phyloP scores from a whole-genome alignment of 2,329 filamentous ascomycete species.

The Thielaviopsis cerberus region DNA sequence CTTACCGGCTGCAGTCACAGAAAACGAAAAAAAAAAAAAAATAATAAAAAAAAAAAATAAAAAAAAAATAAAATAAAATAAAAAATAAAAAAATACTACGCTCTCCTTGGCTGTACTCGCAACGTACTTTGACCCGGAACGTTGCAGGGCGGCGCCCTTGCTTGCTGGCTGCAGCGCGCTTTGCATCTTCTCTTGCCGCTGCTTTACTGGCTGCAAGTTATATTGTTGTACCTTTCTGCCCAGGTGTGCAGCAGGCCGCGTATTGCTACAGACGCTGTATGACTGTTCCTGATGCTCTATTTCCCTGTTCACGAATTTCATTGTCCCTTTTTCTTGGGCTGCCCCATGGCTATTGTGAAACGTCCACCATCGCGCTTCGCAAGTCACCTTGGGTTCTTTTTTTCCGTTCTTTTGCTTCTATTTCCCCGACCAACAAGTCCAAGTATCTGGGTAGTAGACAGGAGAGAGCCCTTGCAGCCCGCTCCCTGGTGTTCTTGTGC shows the following conservation, averaged over 20 bases:
- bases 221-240: not conserved
- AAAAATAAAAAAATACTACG: too few relatives aligned
- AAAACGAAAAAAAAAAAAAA: too few relatives aligned
- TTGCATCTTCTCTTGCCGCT: not conserved
- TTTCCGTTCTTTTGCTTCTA: not conserved
- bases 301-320: not conserved
- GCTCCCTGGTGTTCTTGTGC: too few relatives aligned
- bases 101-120: conserved; percentile 11
- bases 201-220: not conserved
- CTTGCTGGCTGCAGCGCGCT: not conserved
- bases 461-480: too few relatives aligned
- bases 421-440: not conserved
- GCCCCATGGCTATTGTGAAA: not conserved
- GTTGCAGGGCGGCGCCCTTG: conserved; percentile 13
- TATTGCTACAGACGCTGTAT: not conserved
- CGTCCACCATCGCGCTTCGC: not conserved
- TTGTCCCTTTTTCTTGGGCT: not conserved
- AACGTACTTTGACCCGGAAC: not conserved
- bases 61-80: too few relatives aligned
- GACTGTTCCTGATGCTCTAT: not conserved
- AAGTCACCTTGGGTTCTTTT: not conserved
- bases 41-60: too few relatives aligned
- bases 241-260: not conserved
- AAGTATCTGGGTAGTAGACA: too few relatives aligned
- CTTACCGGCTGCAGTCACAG: too few relatives aligned